A percentile compares a stretch with the other conserved stretches of the same genome.
Evolutionary conservation across 2,329 filamentous ascomycete species (phyloP).

Genomic region (Knoxdaviesia capensis): DNA sequence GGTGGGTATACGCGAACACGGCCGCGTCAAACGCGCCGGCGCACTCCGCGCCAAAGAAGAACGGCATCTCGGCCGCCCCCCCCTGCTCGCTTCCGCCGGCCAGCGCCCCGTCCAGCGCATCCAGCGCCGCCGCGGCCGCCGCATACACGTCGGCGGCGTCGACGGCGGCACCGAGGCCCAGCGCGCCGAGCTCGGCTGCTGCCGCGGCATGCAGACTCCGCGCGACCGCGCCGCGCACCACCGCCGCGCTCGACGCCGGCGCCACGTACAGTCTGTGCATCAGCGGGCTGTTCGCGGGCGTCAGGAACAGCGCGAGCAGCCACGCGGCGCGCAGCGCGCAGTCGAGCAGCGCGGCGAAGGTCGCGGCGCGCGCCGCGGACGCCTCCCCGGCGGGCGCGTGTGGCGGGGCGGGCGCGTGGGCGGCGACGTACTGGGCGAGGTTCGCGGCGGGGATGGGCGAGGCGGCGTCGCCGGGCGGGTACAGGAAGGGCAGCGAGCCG

Average conservation of each 20-base stretch:
- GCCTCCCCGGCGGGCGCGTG: constrained; percentile 20
- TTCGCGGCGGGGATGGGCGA: constrained; percentile 17
- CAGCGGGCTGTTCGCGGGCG: constrained; percentile 45
- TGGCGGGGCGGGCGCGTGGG: constrained; percentile 16
- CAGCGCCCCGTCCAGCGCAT: constrained; percentile 19
- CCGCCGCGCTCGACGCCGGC: constrained; percentile 33
- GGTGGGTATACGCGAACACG: constrained; percentile 75
- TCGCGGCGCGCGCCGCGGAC: constrained; percentile 38
- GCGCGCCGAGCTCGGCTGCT: constrained; percentile 49
- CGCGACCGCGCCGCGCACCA: constrained; percentile 43
- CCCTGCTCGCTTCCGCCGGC: constrained; percentile 13
- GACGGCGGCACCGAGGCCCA: constrained; percentile 20
- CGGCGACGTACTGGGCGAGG: constrained; percentile 47
- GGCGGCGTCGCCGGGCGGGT: constrained; percentile 24
- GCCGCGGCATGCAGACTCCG: constrained; percentile 55
- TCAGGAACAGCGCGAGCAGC: constrained; percentile 70
- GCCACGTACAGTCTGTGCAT: constrained; percentile 52
- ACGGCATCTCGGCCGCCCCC: constrained; percentile 10
- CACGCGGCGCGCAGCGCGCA: constrained; percentile 64
- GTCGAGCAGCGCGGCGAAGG: constrained; percentile 62
- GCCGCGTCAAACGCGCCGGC: constrained; percentile 72
- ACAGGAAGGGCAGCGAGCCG: constrained; percentile 72
- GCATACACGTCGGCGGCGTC: constrained; percentile 17
- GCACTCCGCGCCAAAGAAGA: constrained; percentile 26
- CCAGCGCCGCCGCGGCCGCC: constrained; percentile 23